Conservation (phyloP, 495 filamentous ascomycete species). For the Halenospora varia region DNA sequence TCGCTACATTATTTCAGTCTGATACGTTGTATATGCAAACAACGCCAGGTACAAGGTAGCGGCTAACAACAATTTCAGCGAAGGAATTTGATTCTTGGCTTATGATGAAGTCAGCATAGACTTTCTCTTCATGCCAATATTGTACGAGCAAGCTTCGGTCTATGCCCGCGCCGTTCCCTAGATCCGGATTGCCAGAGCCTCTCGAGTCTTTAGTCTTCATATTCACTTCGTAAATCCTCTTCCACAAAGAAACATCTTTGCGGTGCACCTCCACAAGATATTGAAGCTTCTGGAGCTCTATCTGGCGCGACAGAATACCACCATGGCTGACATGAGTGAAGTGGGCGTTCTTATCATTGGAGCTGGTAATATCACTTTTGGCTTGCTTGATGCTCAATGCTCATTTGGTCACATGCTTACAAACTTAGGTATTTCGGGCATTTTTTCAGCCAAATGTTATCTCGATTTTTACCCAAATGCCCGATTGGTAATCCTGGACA, state of each 20-base stretch:
- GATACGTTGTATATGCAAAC: too few species aligned
- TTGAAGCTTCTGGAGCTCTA: background rate
- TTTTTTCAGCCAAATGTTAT: constrained; percentile 19
- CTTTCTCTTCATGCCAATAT: background rate
- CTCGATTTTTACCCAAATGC: constrained; percentile 19
- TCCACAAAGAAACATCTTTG: background rate
- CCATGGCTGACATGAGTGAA: constrained; percentile 1
- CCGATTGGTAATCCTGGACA: constrained; percentile 21
- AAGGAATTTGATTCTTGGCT: background rate
- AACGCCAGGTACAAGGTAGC: too few species aligned
- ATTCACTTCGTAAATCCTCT: background rate
- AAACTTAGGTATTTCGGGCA: constrained; percentile 18
- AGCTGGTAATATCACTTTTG: background rate
- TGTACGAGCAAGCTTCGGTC: background rate
- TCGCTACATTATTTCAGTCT: too few species aligned
- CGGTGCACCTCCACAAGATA: background rate
- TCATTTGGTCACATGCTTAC: background rate
- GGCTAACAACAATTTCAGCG: background rate
- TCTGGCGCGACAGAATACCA: background rate
- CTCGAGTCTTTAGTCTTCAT: background rate
- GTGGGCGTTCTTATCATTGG: background rate
- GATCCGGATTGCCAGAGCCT: background rate
- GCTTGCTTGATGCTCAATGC: background rate
- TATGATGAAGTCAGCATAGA: background rate
- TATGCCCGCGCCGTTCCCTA: background rate